Evolutionary conservation across 345 rosid genomes (phyloP).

Genomic region (Syzygium oleosum): DNA sequence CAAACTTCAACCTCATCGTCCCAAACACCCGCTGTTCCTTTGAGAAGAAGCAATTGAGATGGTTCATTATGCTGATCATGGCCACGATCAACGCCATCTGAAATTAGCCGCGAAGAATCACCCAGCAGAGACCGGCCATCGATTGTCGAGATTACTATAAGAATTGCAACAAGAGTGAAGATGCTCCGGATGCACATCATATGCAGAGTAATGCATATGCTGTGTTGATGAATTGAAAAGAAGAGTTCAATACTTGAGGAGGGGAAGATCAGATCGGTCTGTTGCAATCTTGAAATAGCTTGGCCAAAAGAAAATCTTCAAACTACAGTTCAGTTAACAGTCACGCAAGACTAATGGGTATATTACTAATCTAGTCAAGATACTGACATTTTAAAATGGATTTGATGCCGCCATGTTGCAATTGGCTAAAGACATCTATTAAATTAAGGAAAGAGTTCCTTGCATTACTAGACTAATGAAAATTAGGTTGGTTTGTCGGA

Average conservation of each 20-base stretch:
- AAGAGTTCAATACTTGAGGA: background rate
- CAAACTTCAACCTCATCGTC: background rate
- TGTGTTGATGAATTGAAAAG: background rate
- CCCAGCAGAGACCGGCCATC: background rate
- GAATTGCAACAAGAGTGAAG: background rate
- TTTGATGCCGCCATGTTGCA: background rate
- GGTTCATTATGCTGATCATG: background rate
- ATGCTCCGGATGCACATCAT: background rate
- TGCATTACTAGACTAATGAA: background rate
- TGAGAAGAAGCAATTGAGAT: background rate
- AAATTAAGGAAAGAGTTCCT: background rate
- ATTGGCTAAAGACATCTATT: background rate
- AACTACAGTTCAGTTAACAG: background rate
- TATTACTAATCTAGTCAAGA: background rate
- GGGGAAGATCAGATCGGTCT: background rate
- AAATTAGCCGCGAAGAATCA: background rate
- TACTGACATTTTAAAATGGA: background rate
- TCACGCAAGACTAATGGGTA: background rate
- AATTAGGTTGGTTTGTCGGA: background rate
- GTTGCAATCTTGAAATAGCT: background rate
- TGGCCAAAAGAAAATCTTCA: background rate
- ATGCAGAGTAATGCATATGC: background rate
- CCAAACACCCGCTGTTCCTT: background rate
- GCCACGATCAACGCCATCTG: constrained; percentile 1
- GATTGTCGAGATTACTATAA: background rate